These are phyloP conservation scores for Nemania serpens DNA, from an alignment of 2,329 filamentous ascomycete species.

Conservation along the genomic window DNA sequence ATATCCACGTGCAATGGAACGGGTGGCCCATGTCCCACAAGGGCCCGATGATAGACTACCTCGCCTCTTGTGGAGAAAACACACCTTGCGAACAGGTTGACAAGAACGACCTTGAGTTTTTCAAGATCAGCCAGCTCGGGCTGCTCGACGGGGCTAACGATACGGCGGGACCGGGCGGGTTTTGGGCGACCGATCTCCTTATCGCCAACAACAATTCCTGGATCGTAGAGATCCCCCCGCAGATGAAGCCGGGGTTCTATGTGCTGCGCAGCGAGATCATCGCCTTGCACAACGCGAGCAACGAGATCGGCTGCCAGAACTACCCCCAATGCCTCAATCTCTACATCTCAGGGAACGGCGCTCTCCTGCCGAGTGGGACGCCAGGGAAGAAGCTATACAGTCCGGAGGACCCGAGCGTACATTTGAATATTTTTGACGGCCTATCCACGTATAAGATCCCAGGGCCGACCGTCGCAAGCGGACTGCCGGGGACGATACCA, in stretches of 20 bases:
- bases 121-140: conserved; percentile 44
- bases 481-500: conserved; percentile 15
- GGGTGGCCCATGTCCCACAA: conserved; percentile 46
- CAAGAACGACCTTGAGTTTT: conserved; percentile 44
- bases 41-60: conserved; percentile 47
- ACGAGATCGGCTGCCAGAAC: conserved; percentile 52
- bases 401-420: conserved; percentile 34
- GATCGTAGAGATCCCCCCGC: conserved; percentile 51
- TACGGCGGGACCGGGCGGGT: conserved; percentile 37
- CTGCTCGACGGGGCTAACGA: conserved; percentile 35
- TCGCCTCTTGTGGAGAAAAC: conserved; percentile 41
- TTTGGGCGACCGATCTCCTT: conserved; percentile 48
- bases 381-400: conserved; percentile 35
- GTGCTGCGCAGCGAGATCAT: conserved; percentile 59
- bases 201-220: conserved; percentile 56
- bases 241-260: conserved; percentile 54
- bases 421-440: conserved; percentile 34
- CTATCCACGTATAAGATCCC: conserved; percentile 36
- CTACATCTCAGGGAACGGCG: conserved; percentile 55
- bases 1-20: conserved; percentile 47
- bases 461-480: conserved; percentile 33
- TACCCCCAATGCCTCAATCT: conserved; percentile 64
- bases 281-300: conserved; percentile 51
- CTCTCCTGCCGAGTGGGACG: conserved; percentile 29
- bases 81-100: conserved; percentile 44